Evolutionary conservation across 169 alveolate genomes (phyloP), one percentile per base, ranked within the genome.

Genomic region (Plasmodium vinckei): DNA sequence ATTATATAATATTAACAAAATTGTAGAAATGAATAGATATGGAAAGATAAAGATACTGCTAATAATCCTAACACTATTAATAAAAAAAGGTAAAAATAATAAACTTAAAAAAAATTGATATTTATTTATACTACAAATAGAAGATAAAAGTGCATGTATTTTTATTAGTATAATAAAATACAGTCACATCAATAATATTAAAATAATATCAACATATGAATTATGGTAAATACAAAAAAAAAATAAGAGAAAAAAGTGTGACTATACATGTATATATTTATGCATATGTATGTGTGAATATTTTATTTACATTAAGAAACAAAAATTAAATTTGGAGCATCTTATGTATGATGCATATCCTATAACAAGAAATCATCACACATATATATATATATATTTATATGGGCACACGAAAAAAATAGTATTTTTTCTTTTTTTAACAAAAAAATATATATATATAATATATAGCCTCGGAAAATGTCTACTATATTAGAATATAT

Each of bases 181-280:
- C 70, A 56, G 59, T 57, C 72, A 49, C 27, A 42, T 44, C 59
- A 27, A 72, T 57, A 64, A 13, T 53, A 57, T 33, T 42, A 42
- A 23, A 59, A 42, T 27, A 25, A 13, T 72, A 72, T 33, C 63
- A 72, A 15, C 42, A 12, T 19, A n/a, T 42, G 12, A 72, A 42
- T 56, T 72, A 17, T 25, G 25, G 6, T n/a, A 5, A 57, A 39
- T 21, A 57, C 65, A 72, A 72, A 72, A 72, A 72, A 72, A 57
- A 72, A 12, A 33, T 13, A 12, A 27, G 25, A 63, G 10, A 63
- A 13, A 63, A 63, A 17, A n/a, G 25, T 63, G 51, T n/a, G 51
- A 9, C 10, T 57, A 56, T 56, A 57, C 19, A n/a, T 57, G 27
- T 13, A 57, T 19, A 23, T 57, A 57, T 19, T 15, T 23, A 23